phyloP scores from a whole-genome alignment of 1,139 yeast genomes.

The Candida glucosophila region DNA sequence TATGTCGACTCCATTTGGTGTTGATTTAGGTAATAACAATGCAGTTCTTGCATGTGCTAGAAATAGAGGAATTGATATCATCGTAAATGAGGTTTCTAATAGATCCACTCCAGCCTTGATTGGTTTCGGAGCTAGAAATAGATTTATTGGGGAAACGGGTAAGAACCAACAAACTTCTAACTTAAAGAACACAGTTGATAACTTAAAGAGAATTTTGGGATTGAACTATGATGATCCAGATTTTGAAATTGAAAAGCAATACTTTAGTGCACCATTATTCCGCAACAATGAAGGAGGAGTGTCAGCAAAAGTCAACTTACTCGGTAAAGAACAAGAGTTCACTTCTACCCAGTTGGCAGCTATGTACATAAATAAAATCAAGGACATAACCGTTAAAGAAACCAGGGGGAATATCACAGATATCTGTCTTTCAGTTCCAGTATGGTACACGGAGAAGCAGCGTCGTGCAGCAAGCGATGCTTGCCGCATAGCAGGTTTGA shows the following conservation, averaged over 20 bases:
- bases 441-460: slow-evolving; percentile 94
- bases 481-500: slow-evolving; percentile 89
- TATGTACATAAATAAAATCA: slow-evolving; percentile 89
- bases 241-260: slow-evolving; percentile 64
- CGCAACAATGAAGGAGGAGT: slow-evolving; percentile 66
- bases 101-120: slow-evolving; percentile 92
- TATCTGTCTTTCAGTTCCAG: slow-evolving; percentile 92
- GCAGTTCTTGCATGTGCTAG: slow-evolving; percentile 96
- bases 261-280: slow-evolving; percentile 60
- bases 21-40: slow-evolving; percentile 94
- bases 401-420: slow-evolving; percentile 76
- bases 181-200: slow-evolving; percentile 92
- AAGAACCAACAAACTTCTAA: slow-evolving; percentile 95
- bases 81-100: slow-evolving; percentile 97
- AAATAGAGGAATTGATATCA: slow-evolving; percentile 96
- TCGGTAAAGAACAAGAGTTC: slow-evolving; percentile 72
- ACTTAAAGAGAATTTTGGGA: slow-evolving; percentile 87
- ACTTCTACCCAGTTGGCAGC: slow-evolving; percentile 87
- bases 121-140: slow-evolving; percentile 83
- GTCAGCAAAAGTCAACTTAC: slow-evolving; percentile 78
- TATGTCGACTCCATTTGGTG: slow-evolving; percentile 83
- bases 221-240: slow-evolving; percentile 71
- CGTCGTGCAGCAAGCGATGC: slow-evolving; percentile 97
- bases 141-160: slow-evolving; percentile 92
- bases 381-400: slow-evolving; percentile 71